Base-by-base conservation (phyloP, 1,284 basidiomycete species). In the Ceratobasidium sp. region DNA sequence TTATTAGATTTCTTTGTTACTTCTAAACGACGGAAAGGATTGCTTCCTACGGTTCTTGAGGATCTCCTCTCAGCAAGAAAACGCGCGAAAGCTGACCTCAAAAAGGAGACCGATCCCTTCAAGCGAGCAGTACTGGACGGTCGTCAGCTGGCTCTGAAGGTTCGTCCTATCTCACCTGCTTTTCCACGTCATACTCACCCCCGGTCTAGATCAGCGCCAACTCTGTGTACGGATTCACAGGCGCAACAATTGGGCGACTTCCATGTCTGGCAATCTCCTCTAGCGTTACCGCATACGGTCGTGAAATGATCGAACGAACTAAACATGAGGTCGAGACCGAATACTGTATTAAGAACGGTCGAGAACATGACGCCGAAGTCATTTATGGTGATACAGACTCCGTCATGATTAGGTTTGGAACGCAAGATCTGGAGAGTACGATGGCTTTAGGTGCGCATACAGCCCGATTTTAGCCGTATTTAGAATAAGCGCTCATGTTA, bases 311-410 rank as follows among this genome's bases (percentile, higher is more conserved):
- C 77, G 96, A 98, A 82, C 91, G 90, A 81, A 98, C 97, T 1
- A 98, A 97, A 81, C 87, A 91, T 83, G 93, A 94, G 84, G 97
- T 98, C 7, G 96, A 98, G 82, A 87, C 89, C 0, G 90, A 95
- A 79, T 98, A 96, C 81, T 93, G 88, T 64, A 87, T 93, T 15
- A 91, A 90, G 17, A 98, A 98, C 79, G 96, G 96, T 0, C 92
- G 93, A 79, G 84, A 89, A 36, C 89, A 96, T 80, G 91, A 98
- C 78, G 96, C 96, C 0, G 89, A 93, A 79, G 93, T 99, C 80
- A 94, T 99, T 75, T 99, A 99, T 79, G 96, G 96, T 78, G 96
- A 99, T 83, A 98, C 96, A 0, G 96, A 99, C 84, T 99, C 96
- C 0, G 96, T 99, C 81, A 99, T 98, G 96, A 93, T 98, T 60